Percentiles rank a stretch among this genome's conserved stretches.
phyloP scores from a whole-genome alignment of 305 asterid species.

The Ajuga reptans region DNA sequence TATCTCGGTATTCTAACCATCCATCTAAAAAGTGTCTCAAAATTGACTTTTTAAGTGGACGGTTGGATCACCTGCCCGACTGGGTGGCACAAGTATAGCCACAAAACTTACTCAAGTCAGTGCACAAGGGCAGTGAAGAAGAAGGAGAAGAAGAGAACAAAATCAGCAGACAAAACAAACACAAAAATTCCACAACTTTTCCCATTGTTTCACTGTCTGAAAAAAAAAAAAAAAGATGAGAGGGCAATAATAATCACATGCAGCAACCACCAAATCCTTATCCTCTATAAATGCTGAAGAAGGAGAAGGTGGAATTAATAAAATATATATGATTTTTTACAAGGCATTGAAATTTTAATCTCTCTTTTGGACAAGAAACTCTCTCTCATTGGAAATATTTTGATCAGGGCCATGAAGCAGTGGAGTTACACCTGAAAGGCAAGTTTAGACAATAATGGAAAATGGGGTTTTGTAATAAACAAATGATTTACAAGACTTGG shows the following conservation, averaged over 20 bases:
- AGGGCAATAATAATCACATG: constrained; percentile 24
- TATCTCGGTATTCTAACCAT: too few relatives aligned
- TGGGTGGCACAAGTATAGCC: too few relatives aligned
- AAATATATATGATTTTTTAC: constrained; percentile 25
- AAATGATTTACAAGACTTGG: constrained; percentile 23
- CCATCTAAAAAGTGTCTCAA: too few relatives aligned
- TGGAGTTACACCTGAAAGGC: constrained; percentile 32
- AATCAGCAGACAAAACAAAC: constrained; percentile 33
- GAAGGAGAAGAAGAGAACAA: constrained; percentile 37
- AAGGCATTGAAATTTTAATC: constrained; percentile 30
- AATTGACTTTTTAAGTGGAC: too few relatives aligned
- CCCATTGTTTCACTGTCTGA: constrained; percentile 28
- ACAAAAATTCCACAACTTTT: constrained; percentile 16
- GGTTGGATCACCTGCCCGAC: too few relatives aligned
- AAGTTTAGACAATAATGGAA: constrained; percentile 20
- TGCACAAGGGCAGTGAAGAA: constrained; percentile 64
- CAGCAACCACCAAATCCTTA: constrained; percentile 21
- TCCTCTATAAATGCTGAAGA: constrained; percentile 20
- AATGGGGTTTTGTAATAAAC: constrained; percentile 20
- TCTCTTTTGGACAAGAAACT: constrained; percentile 20
- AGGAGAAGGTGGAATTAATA: constrained; percentile 18
- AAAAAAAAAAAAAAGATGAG: constrained; percentile 9
- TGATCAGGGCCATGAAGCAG: constrained; percentile 8
- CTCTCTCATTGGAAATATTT: constrained; percentile 18
- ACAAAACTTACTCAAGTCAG: constrained; percentile 58